Percentiles rank a stretch among this genome's conserved stretches.
Evolutionary conservation across 1,139 yeast genomes (phyloP).

Genomic region (Geotrichum fermentans): DNA sequence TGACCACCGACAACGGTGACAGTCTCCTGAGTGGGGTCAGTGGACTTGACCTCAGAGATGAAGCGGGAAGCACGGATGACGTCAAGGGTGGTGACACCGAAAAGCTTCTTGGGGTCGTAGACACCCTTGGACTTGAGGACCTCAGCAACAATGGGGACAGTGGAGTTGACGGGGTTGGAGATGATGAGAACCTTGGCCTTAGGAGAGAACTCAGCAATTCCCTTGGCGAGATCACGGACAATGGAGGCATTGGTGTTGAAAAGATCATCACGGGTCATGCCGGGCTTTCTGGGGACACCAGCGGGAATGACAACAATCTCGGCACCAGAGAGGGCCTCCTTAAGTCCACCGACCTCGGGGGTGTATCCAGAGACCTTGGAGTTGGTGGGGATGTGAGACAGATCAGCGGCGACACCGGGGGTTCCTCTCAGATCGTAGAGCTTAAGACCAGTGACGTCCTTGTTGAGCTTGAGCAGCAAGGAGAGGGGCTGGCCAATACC

Average conservation of each 20-base stretch:
- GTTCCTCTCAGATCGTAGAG: constrained; percentile 85
- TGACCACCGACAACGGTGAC: constrained; percentile 95
- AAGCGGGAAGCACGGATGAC: constrained; percentile 86
- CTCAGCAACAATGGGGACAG: constrained; percentile 90
- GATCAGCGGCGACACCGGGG: constrained; percentile 90
- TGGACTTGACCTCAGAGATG: constrained; percentile 48
- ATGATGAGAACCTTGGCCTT: constrained; percentile 72
- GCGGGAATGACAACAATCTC: constrained; percentile 88
- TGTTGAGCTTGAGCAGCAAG: constrained; percentile 67
- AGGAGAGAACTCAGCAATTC: constrained; percentile 70
- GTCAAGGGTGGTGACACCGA: constrained; percentile 92
- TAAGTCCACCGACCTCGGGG: constrained; percentile 55
- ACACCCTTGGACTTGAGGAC: constrained; percentile 69
- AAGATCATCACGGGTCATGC: constrained; percentile 95
- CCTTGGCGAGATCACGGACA: constrained; percentile 75
- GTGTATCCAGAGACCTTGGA: constrained; percentile 64
- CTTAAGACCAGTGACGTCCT: constrained; percentile 55
- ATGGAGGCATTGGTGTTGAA: constrained; percentile 91
- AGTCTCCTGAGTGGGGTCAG: constrained; percentile 53
- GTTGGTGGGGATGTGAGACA: constrained; percentile 83
- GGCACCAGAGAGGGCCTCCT: constrained; percentile 59
- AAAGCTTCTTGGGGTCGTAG: constrained; percentile 72
- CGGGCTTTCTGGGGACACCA: constrained; percentile 96
- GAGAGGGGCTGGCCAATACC: constrained; percentile 91
- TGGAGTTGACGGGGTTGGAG: constrained; percentile 94